phyloP scores from a whole-genome alignment of 495 filamentous ascomycete species.

The Durotheca rogersii region DNA sequence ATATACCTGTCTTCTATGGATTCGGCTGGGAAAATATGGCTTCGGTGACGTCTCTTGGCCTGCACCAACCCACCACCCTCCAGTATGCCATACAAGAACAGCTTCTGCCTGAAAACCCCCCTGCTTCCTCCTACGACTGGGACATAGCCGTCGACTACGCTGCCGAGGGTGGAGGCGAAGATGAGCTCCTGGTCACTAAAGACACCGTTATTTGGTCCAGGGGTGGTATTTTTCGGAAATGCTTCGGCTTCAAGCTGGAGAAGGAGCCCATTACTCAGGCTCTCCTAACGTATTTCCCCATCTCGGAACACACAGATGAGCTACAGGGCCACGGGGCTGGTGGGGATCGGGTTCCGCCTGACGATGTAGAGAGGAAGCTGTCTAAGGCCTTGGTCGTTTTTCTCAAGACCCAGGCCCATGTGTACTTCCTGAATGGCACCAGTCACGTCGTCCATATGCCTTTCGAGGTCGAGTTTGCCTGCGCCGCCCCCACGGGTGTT shows the following conservation, averaged over 20 bases:
- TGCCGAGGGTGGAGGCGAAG: constrained; percentile 54
- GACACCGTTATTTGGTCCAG: constrained; percentile 89
- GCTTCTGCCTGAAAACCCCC: constrained; percentile 69
- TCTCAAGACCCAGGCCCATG: constrained; percentile 87
- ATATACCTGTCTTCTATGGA: constrained; percentile 23
- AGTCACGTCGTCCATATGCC: constrained; percentile 91
- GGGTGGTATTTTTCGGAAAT: constrained; percentile 78
- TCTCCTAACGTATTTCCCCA: constrained; percentile 77
- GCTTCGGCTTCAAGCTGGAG: constrained; percentile 84
- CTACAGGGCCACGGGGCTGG: constrained; percentile 1
- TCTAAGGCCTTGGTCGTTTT: constrained; percentile 83
- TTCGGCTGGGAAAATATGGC: constrained; percentile 62
- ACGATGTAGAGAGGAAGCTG: constrained; percentile 31
- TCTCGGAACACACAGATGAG: constrained; percentile 44
- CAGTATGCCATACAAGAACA: constrained; percentile 80
- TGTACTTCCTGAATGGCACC: constrained; percentile 85
- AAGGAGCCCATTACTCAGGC: constrained; percentile 82
- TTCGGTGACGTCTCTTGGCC: constrained; percentile 78
- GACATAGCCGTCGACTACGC: constrained; percentile 52
- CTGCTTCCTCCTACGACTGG: constrained; percentile 72
- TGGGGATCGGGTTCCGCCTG: constrained; percentile 11
- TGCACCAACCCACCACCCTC: constrained; percentile 81
- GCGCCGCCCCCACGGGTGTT: constrained; percentile 77
- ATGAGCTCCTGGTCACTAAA: constrained; percentile 84
- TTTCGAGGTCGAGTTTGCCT: constrained; percentile 87